These are phyloP conservation scores for Alectoria sarmentosa DNA, from an alignment of 495 filamentous ascomycete genomes.

Conservation along the genomic window DNA sequence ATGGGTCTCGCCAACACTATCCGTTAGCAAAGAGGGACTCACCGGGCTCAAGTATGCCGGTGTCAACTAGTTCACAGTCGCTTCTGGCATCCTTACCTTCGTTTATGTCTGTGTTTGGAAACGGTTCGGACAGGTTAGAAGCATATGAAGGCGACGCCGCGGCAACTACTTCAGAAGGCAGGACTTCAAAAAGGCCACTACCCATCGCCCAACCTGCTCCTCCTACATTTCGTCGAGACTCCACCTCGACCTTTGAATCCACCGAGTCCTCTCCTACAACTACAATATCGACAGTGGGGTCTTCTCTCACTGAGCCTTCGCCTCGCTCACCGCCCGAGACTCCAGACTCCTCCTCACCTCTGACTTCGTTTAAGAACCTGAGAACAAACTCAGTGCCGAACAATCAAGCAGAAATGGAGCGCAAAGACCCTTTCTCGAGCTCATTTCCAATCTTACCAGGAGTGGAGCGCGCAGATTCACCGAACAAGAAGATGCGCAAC, in stretches of 20 bases:
- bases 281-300: conserved; percentile 88
- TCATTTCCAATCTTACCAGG: conserved; percentile 38
- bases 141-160: conserved; percentile 12
- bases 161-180: conserved; percentile 12
- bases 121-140: conserved; percentile 20
- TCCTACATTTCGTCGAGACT: conserved; percentile 36
- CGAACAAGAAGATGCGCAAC: conserved; percentile 72
- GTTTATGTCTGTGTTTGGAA: conserved; percentile 31
- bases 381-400: conserved; percentile 15
- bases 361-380: conserved; percentile 42
- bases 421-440: conserved; percentile 33
- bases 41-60: conserved; percentile 26
- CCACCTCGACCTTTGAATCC: conserved; percentile 73
- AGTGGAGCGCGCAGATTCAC: conserved; percentile 45
- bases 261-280: conserved; percentile 93
- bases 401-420: conserved; percentile 20
- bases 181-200: conserved; percentile 16
- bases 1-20: conserved; percentile 9
- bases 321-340: conserved; percentile 91
- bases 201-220: conserved; percentile 29
- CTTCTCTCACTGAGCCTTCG: conserved; percentile 81
- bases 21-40: conserved; percentile 11
- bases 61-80: conserved; percentile 27
- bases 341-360: conserved; percentile 55
- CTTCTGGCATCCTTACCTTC: conserved; percentile 28